Base-by-base conservation (phyloP, 2,329 filamentous ascomycete genomes). In the Clarireedia homoeocarpa region DNA sequence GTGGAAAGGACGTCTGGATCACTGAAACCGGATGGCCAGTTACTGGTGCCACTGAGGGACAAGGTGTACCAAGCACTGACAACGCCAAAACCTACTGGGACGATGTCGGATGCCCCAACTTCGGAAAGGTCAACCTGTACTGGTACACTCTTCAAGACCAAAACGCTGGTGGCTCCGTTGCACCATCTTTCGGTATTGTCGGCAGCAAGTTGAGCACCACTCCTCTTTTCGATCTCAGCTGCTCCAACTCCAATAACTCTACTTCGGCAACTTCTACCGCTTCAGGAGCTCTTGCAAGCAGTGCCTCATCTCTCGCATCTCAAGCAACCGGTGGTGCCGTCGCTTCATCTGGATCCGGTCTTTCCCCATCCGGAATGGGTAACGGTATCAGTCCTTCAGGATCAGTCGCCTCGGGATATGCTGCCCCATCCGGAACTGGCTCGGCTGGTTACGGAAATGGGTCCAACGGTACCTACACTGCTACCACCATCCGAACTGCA, bases 1-100 rank as follows among this genome's bases (percentile, higher is more conserved):
- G 77, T 38, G 81, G 80, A 67, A 92, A 91, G 78, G 76, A 81
- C 17, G 80, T 95, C 64, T 94, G 88, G 88, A 80, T 95, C 60
- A 94, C 90, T 27, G 90, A 95, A 78, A 94, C 89, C 15, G 91
- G 91, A 62, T 94, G 88, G 83, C 90, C 91, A 49, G 83, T 91
- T 53, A 83, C 77, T 65, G 91, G 90, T 55, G 73, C 80, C 61
- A 77, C 74, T 1, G 73, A 79, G 59, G 84, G 83, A 63, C 69
- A 80, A 49, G 88, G 82, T 42, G 77, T 86, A 9, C 77, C 91
- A 5, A 84, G 76, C 38, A 60, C 74, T 34, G 74, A 78, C 53
- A 91, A 92, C 68, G 89, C 91, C 45, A 78, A 88, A 75, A 79
- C 72, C n/a, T 96, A 83, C 79, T 95, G 89, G 87, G 77, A 88